A percentile compares a stretch with the other conserved stretches of the same genome.
These are phyloP conservation scores for Candida patagonica DNA, from an alignment of 805 yeast species.

Conservation along the genomic window DNA sequence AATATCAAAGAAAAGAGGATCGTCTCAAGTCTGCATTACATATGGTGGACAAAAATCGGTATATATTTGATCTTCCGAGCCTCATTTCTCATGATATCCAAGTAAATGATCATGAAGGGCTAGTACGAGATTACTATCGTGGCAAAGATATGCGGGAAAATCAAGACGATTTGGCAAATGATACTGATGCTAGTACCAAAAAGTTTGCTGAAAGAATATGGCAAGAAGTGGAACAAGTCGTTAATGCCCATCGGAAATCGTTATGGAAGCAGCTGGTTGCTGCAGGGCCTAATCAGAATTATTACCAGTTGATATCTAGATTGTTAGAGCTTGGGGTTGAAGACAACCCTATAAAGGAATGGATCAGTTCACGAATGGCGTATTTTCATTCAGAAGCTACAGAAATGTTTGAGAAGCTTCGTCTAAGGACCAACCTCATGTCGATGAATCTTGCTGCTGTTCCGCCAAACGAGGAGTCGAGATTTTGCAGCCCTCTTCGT, in stretches of 20 bases:
- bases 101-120: constrained; percentile 46
- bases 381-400: constrained; percentile 32
- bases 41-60: constrained; percentile 43
- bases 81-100: constrained; percentile 35
- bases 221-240: constrained; percentile 43
- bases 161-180: constrained; percentile 17
- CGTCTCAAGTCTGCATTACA: constrained; percentile 41
- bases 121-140: constrained; percentile 47
- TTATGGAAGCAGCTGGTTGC: constrained; percentile 41
- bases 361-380: constrained; percentile 46
- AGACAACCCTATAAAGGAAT: constrained; percentile 55
- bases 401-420: constrained; percentile 33
- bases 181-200: constrained; percentile 22
- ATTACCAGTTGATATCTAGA: constrained; percentile 36
- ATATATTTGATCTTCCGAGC: constrained; percentile 50
- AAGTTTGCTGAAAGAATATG: constrained; percentile 44
- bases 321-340: constrained; percentile 53
- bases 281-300: constrained; percentile 26
- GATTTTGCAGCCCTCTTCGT: constrained; percentile 16
- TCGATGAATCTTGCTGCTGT: constrained; percentile 17
- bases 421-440: constrained; percentile 17
- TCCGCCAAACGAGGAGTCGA: constrained; percentile 22
- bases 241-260: constrained; percentile 44
- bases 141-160: constrained; percentile 32
- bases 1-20: constrained; percentile 39